These are phyloP conservation scores for Pestalotiopsis fici DNA, from an alignment of 2,329 filamentous ascomycete genomes.

Conservation along the genomic window DNA sequence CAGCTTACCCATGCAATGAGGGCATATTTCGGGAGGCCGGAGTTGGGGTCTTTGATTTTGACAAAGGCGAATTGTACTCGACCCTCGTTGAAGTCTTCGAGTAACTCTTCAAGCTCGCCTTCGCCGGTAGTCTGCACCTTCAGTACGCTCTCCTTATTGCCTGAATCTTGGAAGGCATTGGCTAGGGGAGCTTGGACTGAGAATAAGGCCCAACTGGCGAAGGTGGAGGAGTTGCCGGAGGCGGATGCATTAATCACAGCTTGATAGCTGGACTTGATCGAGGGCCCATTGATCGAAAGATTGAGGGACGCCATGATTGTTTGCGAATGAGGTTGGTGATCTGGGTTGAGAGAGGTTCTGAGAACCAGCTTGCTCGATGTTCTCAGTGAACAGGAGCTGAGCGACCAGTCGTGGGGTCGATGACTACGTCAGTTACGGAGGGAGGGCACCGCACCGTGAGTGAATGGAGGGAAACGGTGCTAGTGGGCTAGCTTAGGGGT, in stretches of 20 bases:
- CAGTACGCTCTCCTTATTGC: slow-evolving; percentile 87
- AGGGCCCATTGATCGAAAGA: slow-evolving; percentile 76
- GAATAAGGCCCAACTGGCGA: slow-evolving; percentile 92
- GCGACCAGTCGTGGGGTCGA: background rate
- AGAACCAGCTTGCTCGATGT: background rate
- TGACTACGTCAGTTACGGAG: background rate
- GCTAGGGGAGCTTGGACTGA: slow-evolving; percentile 88
- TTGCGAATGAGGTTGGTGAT: slow-evolving; percentile 6
- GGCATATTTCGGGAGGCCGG: slow-evolving; percentile 83
- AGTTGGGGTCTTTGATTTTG: slow-evolving; percentile 95
- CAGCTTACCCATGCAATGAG: slow-evolving; percentile 78
- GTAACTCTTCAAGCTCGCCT: slow-evolving; percentile 84
- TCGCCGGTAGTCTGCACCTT: slow-evolving; percentile 95
- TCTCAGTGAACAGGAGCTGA: background rate
- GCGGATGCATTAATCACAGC: slow-evolving; percentile 56
- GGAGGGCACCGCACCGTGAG: background rate
- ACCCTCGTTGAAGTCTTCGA: slow-evolving; percentile 96
- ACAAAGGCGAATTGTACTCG: slow-evolving; percentile 96
- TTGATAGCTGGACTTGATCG: slow-evolving; percentile 80
- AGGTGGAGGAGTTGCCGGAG: slow-evolving; percentile 70
- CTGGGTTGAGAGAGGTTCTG: background rate
- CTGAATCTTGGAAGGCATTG: slow-evolving; percentile 88
- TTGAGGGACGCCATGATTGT: slow-evolving; percentile 75
- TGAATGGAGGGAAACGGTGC: background rate
- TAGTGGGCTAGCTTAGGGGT: background rate